Evolutionary conservation across 257 asterid species (phyloP).

Genomic region (Ocimum tenuiflorum): DNA sequence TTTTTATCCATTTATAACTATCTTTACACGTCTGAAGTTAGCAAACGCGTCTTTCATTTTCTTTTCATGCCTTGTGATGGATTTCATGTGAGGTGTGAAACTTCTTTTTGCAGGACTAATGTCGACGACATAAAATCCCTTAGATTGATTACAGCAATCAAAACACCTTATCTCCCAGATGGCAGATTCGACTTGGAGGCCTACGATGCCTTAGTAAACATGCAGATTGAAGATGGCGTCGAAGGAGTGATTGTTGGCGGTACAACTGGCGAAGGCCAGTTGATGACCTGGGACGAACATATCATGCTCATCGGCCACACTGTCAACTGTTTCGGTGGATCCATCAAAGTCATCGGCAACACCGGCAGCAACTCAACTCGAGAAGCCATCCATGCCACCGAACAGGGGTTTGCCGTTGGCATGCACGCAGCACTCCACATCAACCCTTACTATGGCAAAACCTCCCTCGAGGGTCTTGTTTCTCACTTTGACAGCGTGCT

Average conservation of each 20-base stretch:
- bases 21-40: background rate
- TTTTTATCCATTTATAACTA: background rate
- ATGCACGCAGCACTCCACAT: constrained; percentile 98
- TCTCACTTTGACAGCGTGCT: constrained; percentile 73
- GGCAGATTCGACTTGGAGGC: constrained; percentile 95
- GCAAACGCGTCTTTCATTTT: background rate
- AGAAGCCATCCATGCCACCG: constrained; percentile 90
- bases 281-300: constrained; percentile 96
- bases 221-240: constrained; percentile 76
- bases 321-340: constrained; percentile 87
- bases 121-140: constrained; percentile 72
- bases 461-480: constrained; percentile 71
- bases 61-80: background rate
- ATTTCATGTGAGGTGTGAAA: constrained; percentile 11
- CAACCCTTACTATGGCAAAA: constrained; percentile 89
- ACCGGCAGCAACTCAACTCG: constrained; percentile 93
- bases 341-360: constrained; percentile 82
- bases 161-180: constrained; percentile 91
- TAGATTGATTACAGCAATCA: constrained; percentile 79
- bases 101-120: constrained; percentile 55
- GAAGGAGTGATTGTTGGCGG: constrained; percentile 96
- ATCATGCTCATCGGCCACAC: constrained; percentile 97
- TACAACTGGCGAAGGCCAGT: constrained; percentile 92
- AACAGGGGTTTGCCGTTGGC: constrained; percentile 93
- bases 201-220: constrained; percentile 63